A percentile compares a stretch with the other conserved stretches of the same genome.
These are phyloP conservation scores for Aurantiochytrium sp. DNA, from an alignment of 108 stramenopile species.

Conservation along the genomic window DNA sequence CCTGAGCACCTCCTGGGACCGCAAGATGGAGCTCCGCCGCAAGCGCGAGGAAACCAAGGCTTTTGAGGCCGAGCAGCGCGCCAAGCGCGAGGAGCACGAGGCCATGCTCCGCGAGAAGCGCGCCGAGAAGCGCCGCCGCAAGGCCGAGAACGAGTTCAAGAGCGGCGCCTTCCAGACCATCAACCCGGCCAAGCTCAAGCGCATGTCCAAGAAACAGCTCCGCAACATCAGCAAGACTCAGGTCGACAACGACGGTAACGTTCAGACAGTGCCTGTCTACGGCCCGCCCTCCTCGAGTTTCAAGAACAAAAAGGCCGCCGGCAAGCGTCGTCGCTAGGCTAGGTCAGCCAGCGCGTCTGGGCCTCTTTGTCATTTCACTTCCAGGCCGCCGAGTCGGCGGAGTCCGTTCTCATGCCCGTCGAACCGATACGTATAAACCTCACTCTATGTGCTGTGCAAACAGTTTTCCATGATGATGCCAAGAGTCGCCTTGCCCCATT, in stretches of 20 bases:
- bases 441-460: too few species aligned
- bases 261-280: background rate
- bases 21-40: conserved; percentile 14
- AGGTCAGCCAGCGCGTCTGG: too few species aligned
- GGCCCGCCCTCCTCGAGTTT: background rate
- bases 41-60: background rate
- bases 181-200: conserved; percentile 27
- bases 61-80: background rate
- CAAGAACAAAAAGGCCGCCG: too few species aligned
- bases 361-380: too few species aligned
- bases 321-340: too few species aligned
- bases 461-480: too few species aligned
- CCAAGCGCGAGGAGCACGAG: conserved; percentile 23
- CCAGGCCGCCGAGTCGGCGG: too few species aligned
- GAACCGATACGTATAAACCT: too few species aligned
- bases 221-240: background rate
- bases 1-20: conserved; percentile 14
- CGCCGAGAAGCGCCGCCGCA: background rate
- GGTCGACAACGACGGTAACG: background rate
- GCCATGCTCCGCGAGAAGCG: background rate
- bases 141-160: conserved; percentile 13
- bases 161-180: background rate
- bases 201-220: conserved; percentile 26
- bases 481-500: too few species aligned
- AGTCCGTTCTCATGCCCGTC: too few species aligned